These are phyloP conservation scores for Monosporascus sp. DNA, from an alignment of 2,329 filamentous ascomycete species.

Conservation along the genomic window DNA sequence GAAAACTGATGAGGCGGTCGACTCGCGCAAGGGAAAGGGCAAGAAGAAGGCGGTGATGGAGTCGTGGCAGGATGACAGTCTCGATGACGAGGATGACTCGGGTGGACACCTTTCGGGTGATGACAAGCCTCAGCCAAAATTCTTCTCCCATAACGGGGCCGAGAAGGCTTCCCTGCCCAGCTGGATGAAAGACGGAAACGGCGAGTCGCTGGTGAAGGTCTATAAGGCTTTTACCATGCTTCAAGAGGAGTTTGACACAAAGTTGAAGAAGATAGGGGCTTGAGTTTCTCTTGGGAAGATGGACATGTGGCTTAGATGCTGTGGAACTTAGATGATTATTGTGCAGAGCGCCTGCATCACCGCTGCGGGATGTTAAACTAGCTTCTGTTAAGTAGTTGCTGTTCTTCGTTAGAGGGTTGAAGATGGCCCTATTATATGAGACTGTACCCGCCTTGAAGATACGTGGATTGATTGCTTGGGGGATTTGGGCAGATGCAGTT, in stretches of 20 bases:
- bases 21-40: constrained; percentile 24
- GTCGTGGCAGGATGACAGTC: constrained; percentile 41
- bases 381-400: no score
- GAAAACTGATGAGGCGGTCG: constrained; percentile 1
- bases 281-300: constrained; percentile 22
- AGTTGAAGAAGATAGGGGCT: constrained; percentile 59
- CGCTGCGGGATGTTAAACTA: no score
- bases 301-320: no score
- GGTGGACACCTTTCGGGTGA: not conserved
- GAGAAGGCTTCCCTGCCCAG: not conserved
- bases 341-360: no score
- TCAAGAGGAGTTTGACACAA: constrained; percentile 56
- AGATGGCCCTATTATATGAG: constrained; percentile 78
- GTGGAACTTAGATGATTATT: no score
- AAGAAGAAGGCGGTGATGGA: constrained; percentile 43
- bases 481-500: constrained; percentile 70
- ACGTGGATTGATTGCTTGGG: constrained; percentile 94
- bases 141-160: not conserved
- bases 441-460: constrained; percentile 73
- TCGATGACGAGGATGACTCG: constrained; percentile 24
- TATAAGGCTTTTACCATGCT: constrained; percentile 53
- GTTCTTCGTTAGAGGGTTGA: no score
- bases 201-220: constrained; percentile 47
- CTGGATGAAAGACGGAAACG: constrained; percentile 28
- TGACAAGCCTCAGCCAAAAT: not conserved